These are phyloP conservation scores for Sporothrix variecibatus DNA, from an alignment of 2,329 filamentous ascomycete genomes.

Conservation along the genomic window DNA sequence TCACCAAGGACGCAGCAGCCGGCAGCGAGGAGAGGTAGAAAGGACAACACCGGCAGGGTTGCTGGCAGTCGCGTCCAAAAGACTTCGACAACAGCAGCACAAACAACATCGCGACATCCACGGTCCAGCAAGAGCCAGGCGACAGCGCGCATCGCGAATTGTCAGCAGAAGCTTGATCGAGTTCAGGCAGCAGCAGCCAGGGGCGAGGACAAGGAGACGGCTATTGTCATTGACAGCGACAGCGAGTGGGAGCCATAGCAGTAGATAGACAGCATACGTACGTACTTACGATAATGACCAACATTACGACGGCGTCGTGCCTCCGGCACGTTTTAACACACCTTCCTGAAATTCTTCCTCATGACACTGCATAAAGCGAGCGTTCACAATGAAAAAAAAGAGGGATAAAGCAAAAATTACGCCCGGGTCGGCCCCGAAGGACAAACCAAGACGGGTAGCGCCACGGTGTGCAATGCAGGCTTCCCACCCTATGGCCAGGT, in stretches of 20 bases:
- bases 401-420: constrained; percentile 33
- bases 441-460: constrained; percentile 34
- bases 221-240: constrained; percentile 24
- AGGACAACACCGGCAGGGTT: not conserved
- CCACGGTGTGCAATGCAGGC: constrained; percentile 35
- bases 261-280: not conserved
- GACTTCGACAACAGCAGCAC: not conserved
- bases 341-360: constrained; percentile 23
- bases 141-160: not conserved
- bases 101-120: not conserved
- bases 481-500: constrained; percentile 35
- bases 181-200: not conserved
- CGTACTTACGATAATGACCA: not conserved
- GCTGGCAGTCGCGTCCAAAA: not conserved
- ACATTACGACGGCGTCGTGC: no score
- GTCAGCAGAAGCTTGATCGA: not conserved
- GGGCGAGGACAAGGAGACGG: not conserved
- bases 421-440: constrained; percentile 35
- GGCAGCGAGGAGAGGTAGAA: no score
- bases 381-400: constrained; percentile 31
- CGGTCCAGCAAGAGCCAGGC: not conserved
- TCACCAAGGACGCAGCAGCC: not conserved
- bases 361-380: constrained; percentile 28
- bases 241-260: constrained; percentile 6
- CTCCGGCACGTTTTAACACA: not conserved